Evolutionary conservation across 2,329 filamentous ascomycete species (phyloP), one percentile per base, ranked within the genome.

Genomic region (Rhinocladiella mackenziei): DNA sequence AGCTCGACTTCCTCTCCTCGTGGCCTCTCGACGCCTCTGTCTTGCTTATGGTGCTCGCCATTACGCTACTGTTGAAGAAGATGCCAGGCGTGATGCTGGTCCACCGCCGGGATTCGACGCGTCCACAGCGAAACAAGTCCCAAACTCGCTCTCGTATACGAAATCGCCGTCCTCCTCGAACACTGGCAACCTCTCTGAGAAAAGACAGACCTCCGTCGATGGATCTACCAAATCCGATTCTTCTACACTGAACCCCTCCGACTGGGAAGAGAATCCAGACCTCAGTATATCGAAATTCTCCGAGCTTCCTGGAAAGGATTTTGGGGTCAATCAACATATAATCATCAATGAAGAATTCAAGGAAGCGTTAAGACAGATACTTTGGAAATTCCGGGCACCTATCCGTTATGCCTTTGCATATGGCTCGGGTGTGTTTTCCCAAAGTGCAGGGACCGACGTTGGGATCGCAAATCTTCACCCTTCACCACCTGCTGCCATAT

Each of bases 351-450:
- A 88, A 61, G 89, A 97, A 63, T 92, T 97, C 66, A 96, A 95
- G 61, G 86, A 96, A 65, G 84, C 84, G 9, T 68, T 98, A 58
- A 81, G 89, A 41, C 80, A 89, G 58, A 86, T 97, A 53, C 72
- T 96, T 15, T 92, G 89, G 78, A 80, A 94, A 59, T 97, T 98
- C 66, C 77, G 83, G 39, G 91, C 92, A 1, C 91, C 92, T 0
- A 94, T 98, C 55, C 81, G 89, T 43, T 97, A 97, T 70, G 91
- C 89, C 10, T 95, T 98, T 65, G 92, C 92, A 1, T 98, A 98
- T 62, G 92, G 92, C 15, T 97, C 91, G 4, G 92, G 92, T 3
- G 92, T 98, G 7, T 98, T 98, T 60, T 82, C 89, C 0, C 92
- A 98, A 63, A 70, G 71, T 36, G 65, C 70, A 32, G 55, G 58